Conservation (phyloP, 2,329 filamentous ascomycete species). For the Pezicula rhizophila region DNA sequence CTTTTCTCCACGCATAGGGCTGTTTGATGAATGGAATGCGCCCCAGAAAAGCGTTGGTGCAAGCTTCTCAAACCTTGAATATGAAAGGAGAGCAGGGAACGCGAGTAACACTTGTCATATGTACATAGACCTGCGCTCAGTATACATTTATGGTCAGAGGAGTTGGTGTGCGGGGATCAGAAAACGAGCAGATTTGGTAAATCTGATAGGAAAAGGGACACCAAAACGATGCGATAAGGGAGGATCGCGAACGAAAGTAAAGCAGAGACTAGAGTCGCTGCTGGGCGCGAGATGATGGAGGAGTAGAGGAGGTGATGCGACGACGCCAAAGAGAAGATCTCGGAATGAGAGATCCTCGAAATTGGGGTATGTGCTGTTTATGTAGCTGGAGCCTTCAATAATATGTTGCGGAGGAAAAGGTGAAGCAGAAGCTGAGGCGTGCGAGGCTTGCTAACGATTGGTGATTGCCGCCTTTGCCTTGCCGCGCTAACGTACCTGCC, state of each 20-base stretch:
- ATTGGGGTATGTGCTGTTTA: too few relatives aligned
- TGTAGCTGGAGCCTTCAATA: too few relatives aligned
- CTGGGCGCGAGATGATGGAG: constrained; percentile 3
- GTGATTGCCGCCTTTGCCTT: too few relatives aligned
- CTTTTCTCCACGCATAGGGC: too few relatives aligned
- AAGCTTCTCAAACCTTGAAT: constrained; percentile 10
- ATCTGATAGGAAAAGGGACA: constrained; percentile 14
- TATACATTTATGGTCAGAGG: constrained; percentile 19
- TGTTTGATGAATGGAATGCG: background rate
- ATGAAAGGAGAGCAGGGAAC: constrained; percentile 20
- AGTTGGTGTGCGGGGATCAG: constrained; percentile 9
- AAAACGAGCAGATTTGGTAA: constrained; percentile 11
- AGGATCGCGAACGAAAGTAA: constrained; percentile 15
- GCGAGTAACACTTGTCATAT: constrained; percentile 14
- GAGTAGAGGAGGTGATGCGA: constrained; percentile 5
- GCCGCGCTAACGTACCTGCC: too few relatives aligned
- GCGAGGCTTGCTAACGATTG: too few relatives aligned
- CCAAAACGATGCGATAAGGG: constrained; percentile 12
- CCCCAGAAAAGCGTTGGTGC: background rate
- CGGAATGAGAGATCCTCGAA: too few relatives aligned
- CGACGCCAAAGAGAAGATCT: constrained; percentile 3
- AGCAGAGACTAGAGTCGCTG: constrained; percentile 15
- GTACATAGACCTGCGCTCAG: constrained; percentile 17
- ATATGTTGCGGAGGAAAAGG: too few relatives aligned
- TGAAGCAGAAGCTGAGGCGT: too few relatives aligned